Evolutionary conservation across 2,329 filamentous ascomycete genomes (phyloP).

Genomic region (Pseudogymnoascus sp.): DNA sequence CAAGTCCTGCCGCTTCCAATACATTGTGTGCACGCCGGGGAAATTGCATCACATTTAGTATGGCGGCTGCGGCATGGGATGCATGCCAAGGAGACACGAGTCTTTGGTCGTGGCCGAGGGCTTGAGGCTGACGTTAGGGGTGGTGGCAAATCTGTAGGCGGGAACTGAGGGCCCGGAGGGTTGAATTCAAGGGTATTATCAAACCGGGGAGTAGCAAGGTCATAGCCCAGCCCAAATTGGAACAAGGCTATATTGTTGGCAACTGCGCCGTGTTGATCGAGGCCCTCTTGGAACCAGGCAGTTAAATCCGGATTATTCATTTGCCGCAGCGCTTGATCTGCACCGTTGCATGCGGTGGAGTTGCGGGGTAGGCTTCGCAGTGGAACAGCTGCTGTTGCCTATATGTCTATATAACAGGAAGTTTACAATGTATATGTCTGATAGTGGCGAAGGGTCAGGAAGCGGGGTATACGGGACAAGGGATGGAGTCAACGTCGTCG

Average conservation of each 20-base stretch:
- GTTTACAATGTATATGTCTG: background rate
- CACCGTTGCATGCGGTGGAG: background rate
- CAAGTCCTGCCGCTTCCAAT: slow-evolving; percentile 36
- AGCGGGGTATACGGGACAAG: background rate
- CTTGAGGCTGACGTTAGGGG: background rate
- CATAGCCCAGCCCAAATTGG: background rate
- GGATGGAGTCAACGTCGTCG: background rate
- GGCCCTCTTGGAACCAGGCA: background rate
- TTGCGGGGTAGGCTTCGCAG: background rate
- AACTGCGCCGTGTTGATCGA: background rate
- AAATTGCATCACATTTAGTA: slow-evolving; percentile 40
- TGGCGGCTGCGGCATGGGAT: slow-evolving; percentile 30
- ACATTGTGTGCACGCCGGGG: slow-evolving; percentile 38
- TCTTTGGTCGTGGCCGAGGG: background rate
- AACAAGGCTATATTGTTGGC: background rate
- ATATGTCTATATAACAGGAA: background rate
- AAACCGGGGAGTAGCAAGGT: background rate
- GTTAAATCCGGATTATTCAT: background rate
- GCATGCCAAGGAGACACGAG: slow-evolving; percentile 5
- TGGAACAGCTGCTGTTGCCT: background rate
- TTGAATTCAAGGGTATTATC: background rate
- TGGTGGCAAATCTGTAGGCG: background rate
- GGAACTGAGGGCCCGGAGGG: background rate
- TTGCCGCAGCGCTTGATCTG: background rate
- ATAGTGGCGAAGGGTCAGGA: background rate